phyloP scores from a whole-genome alignment of 768 basidiomycete genomes.

The Sporobolomyces phaffii region DNA sequence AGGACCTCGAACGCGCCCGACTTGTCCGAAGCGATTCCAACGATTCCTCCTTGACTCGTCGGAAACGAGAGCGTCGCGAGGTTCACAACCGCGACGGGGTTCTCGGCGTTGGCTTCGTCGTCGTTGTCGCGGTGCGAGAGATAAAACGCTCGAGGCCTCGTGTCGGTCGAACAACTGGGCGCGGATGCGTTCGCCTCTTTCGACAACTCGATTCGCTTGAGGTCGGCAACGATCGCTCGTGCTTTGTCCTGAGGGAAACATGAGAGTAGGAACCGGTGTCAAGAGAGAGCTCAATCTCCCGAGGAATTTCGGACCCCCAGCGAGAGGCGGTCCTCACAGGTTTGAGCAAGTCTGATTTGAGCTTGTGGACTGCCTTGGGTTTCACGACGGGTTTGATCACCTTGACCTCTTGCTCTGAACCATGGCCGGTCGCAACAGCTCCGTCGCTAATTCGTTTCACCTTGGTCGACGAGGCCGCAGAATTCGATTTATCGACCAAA shows the following conservation, averaged over 20 bases:
- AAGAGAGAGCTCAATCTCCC: no score
- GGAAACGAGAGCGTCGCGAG: background rate
- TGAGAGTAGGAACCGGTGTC: no score
- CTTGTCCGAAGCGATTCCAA: background rate
- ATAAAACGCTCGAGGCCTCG: background rate
- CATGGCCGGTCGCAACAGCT: background rate
- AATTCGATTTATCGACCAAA: no score
- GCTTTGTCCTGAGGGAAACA: conserved; percentile 6
- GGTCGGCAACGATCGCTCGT: conserved; percentile 13
- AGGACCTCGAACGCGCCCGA: conserved; percentile 26
- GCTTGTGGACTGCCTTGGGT: conserved; percentile 25
- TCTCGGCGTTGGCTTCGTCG: no score
- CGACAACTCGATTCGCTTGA: no score
- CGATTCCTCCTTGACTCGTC: background rate
- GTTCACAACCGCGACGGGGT: background rate
- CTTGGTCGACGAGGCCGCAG: no score
- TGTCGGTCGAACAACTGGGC: background rate
- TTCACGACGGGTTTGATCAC: background rate
- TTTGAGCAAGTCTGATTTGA: conserved; percentile 17
- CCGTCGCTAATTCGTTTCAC: background rate
- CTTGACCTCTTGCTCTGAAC: background rate
- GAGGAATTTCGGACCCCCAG: background rate
- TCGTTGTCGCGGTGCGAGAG: background rate
- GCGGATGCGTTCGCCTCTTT: background rate
- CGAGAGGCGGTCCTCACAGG: background rate